Conservation (phyloP, 2,329 filamentous ascomycete species). For the Uncinocarpus reesii region DNA sequence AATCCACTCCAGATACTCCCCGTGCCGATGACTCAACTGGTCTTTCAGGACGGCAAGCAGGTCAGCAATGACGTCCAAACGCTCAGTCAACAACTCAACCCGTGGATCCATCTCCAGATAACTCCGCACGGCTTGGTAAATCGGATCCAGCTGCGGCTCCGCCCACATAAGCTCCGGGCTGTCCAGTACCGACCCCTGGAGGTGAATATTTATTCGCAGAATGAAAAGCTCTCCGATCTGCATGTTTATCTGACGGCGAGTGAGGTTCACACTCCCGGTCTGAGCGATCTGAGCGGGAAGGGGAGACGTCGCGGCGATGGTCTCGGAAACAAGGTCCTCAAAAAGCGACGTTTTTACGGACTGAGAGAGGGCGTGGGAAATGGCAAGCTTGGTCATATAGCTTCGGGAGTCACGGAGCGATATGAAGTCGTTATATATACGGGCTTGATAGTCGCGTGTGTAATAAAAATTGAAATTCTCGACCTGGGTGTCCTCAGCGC, state of each 20-base stretch:
- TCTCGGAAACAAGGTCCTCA: conserved; percentile 87
- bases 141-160: conserved; percentile 88
- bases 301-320: conserved; percentile 85
- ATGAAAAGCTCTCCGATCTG: conserved; percentile 98
- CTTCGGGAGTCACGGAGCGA: conserved; percentile 85
- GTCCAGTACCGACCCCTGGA: conserved; percentile 92
- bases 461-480: conserved; percentile 99
- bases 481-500: conserved; percentile 79
- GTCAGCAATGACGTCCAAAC: conserved; percentile 87
- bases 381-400: conserved; percentile 96
- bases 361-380: conserved; percentile 89
- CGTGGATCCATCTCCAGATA: conserved; percentile 98
- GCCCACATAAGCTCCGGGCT: conserved; percentile 98
- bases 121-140: conserved; percentile 88
- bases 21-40: conserved; percentile 85
- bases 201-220: conserved; percentile 90
- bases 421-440: conserved; percentile 99
- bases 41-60: conserved; percentile 87
- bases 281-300: conserved; percentile 85
- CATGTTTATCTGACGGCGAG: conserved; percentile 91
- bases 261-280: conserved; percentile 84
- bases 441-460: conserved; percentile 90
- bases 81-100: conserved; percentile 76
- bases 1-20: conserved; percentile 82
- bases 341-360: conserved; percentile 97